Base-by-base conservation (phyloP, 305 asterid genomes). In the Ajuga reptans region DNA sequence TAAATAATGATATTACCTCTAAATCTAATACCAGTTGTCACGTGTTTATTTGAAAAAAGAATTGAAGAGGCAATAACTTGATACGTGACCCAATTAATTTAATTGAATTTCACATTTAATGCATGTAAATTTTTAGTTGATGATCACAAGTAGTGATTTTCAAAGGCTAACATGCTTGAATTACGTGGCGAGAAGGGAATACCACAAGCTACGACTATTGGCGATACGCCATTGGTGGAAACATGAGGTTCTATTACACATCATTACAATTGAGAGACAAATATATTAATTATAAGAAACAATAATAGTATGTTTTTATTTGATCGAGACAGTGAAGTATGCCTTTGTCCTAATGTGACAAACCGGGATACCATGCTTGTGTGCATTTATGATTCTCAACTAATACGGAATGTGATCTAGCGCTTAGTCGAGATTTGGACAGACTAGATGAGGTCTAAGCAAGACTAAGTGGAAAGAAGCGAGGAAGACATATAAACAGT, bases 171-270 rank as follows among this genome's bases (percentile, higher is more conserved):
- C 29, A 59, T 55, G 66, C 29, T 33, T 0, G 55, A 60, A 75
- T 77, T 75, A 75, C 85, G 78, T 81, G 79, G 78, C 37, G 77
- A 43, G 21, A 41, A 72, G 85, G 85, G 72, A 51, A 64, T 37
- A 41, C 68, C 11, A 57, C 43, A 34, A 17, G 43, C 3, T 29
- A 14, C 57, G 31, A 58, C 18, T 14, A 21, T 36, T 85, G 86
- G 80, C 64, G 77, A 58, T n/a, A 66, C 10, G 47, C 58, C 72
- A 86, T 80, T 81, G 84, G 71, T 53, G 33, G 61, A 81, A 70
- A 75, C 55, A 51, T 71, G 68, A 78, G 72, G 80, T 60, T 73
- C 70, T 54, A 64, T 54, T 62, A 36, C 67, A 66, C 27, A 63
- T 66, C 65, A 49, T 64, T 41, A 74, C 59, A 58, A 49, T 21